Conservation (phyloP, 345 rosid genomes). For the Eucalyptus polybractea region DNA sequence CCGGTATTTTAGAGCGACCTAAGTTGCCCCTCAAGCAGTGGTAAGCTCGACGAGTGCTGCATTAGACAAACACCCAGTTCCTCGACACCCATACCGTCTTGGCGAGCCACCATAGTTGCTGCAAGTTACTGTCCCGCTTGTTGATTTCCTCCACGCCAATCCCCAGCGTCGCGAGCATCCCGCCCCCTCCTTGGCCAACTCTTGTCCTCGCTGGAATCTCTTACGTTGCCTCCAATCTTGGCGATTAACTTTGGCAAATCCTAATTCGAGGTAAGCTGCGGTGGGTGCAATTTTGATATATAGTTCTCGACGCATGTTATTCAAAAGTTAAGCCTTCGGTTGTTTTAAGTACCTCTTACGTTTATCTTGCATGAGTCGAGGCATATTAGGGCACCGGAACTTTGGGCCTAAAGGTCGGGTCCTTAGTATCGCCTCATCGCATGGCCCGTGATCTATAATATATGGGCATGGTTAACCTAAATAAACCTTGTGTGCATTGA, state of each 20-base stretch:
- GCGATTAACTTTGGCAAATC: neutral
- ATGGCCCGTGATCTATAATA: neutral
- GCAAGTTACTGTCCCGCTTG: neutral
- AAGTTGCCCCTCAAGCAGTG: neutral
- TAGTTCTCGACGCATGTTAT: no score
- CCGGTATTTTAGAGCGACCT: no score
- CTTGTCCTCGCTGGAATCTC: neutral
- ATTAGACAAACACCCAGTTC: neutral
- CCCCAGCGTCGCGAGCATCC: neutral
- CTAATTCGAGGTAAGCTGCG: neutral
- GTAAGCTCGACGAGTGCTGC: neutral
- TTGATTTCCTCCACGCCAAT: neutral
- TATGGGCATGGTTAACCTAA: neutral
- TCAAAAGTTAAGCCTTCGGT: no score
- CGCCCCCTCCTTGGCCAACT: neutral
- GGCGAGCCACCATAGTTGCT: neutral
- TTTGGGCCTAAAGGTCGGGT: neutral
- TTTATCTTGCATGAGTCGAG: neutral
- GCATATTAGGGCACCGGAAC: neutral
- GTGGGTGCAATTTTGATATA: neutral
- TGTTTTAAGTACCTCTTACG: neutral
- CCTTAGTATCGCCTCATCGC: neutral
- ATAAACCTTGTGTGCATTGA: neutral
- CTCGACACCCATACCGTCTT: neutral
- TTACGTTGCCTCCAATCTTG: neutral